Evolutionary conservation across 2,329 filamentous ascomycete genomes (phyloP).

Genomic region (Arthrocladium fulminans): DNA sequence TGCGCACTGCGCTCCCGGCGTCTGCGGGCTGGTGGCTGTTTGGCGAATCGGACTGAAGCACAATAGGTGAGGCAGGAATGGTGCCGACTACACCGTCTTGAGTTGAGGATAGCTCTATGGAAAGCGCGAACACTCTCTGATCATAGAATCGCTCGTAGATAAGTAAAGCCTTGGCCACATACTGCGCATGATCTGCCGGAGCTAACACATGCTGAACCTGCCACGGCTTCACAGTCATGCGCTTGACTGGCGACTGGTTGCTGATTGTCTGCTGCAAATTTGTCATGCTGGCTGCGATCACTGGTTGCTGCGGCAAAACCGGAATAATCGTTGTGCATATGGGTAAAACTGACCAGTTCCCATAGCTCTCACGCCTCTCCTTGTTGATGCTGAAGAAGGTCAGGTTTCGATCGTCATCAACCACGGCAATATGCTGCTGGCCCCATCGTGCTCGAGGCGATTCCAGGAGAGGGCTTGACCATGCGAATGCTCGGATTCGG

Average conservation of each 20-base stretch:
- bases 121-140: not conserved
- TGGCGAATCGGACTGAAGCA: not conserved
- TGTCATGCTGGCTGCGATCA: not conserved
- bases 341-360: constrained; percentile 13
- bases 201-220: not conserved
- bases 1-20: not conserved
- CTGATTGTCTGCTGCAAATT: not conserved
- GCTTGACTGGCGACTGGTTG: not conserved
- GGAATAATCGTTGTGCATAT: not conserved
- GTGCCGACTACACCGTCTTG: not conserved
- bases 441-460: constrained; percentile 26
- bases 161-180: not conserved
- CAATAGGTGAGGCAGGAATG: not conserved
- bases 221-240: not conserved
- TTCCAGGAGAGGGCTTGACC: constrained; percentile 24
- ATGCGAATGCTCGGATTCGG: constrained; percentile 35
- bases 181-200: not conserved
- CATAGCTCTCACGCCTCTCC: constrained; percentile 12
- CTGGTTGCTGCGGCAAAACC: not conserved
- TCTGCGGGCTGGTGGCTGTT: not conserved
- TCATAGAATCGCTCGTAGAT: not conserved
- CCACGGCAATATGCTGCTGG: constrained; percentile 28
- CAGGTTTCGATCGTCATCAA: constrained; percentile 28
- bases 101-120: not conserved
- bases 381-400: constrained; percentile 13